Evolutionary conservation across 2,329 filamentous ascomycete species (phyloP).

Genomic region (Hymenoscyphus fraxineus): DNA sequence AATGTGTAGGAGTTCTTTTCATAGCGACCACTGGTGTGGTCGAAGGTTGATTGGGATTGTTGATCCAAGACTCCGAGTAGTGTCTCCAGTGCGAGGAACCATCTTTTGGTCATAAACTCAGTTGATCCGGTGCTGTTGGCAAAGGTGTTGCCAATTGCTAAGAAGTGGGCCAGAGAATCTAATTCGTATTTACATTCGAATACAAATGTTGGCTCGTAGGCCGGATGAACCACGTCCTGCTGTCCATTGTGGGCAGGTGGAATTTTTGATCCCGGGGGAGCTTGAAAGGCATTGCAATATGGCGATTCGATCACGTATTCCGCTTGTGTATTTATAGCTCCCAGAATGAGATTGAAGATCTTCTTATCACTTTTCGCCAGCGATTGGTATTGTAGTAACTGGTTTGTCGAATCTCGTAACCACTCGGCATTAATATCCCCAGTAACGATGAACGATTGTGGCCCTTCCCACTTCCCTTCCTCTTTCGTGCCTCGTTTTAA

Average conservation of each 20-base stretch:
- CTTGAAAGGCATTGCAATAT: conserved; percentile 98
- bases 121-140: conserved; percentile 73
- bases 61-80: conserved; percentile 70
- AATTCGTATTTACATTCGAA: conserved; percentile 99
- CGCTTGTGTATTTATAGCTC: conserved; percentile 92
- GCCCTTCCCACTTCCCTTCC: conserved; percentile 70
- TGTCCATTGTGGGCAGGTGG: conserved; percentile 72
- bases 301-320: conserved; percentile 93
- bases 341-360: conserved; percentile 77
- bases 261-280: conserved; percentile 78
- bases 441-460: conserved; percentile 90
- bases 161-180: conserved; percentile 89
- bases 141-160: conserved; percentile 82
- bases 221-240: conserved; percentile 78
- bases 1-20: conserved; percentile 81
- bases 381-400: conserved; percentile 83
- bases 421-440: conserved; percentile 92
- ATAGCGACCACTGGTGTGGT: conserved; percentile 60
- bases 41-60: conserved; percentile 79
- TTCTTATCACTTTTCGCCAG: conserved; percentile 76
- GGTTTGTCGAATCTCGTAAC: conserved; percentile 90
- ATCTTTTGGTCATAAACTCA: conserved; percentile 74
- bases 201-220: conserved; percentile 77
- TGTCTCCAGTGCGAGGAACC: conserved; percentile 73
- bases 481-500: conserved; percentile 42